Base-by-base conservation (phyloP, 331 rosid species). In the Acacia pycnantha region DNA sequence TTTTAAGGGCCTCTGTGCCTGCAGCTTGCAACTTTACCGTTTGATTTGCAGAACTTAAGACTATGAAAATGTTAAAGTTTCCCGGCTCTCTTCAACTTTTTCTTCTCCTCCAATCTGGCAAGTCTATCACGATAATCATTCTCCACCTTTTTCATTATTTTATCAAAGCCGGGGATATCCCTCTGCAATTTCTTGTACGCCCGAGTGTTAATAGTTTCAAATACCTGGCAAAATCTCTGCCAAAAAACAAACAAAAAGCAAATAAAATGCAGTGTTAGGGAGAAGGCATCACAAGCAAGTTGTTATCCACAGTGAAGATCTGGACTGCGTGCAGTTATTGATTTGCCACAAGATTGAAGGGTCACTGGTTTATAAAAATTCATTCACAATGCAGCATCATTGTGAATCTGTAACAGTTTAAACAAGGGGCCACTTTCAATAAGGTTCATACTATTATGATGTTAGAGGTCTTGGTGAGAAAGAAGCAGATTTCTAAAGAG, bases 121-220 rank as follows among this genome's bases (percentile, higher is more conserved):
- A 50, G 14, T 79, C 93, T 86, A 1, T 79, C 69, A 6, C 1
- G 0, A 19, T 26, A 65, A 77, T 88, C 90, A 0, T 83, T 66
- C 56, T 10, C 1, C 22, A 85, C 79, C 73, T 90, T 89, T 43
- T 86, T 59, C 84, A 47, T 18, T 80, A 92, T 53, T 41, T 74
- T 79, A 64, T 68, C 68, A 50, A 90, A 93, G 76, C 97, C 99
- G 40, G 97, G 94, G 85, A 89, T 56, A 37, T 81, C 44, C 62
- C 21, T 8, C 37, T 74, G 77, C 89, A 92, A 0, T 44, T 54
- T 54, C 22, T 66, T 61, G 51, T 46, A 59, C n/a, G 73, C 84
- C 77, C 48, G 18, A 54, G 15, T 2, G 54, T 48, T 74, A 19
- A 90, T 86, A 79, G 69, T 46, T 22, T 22, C 13, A 75, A 79